These are phyloP conservation scores for Onygenales sp. DNA, from an alignment of 2,329 filamentous ascomycete species.

Conservation along the genomic window DNA sequence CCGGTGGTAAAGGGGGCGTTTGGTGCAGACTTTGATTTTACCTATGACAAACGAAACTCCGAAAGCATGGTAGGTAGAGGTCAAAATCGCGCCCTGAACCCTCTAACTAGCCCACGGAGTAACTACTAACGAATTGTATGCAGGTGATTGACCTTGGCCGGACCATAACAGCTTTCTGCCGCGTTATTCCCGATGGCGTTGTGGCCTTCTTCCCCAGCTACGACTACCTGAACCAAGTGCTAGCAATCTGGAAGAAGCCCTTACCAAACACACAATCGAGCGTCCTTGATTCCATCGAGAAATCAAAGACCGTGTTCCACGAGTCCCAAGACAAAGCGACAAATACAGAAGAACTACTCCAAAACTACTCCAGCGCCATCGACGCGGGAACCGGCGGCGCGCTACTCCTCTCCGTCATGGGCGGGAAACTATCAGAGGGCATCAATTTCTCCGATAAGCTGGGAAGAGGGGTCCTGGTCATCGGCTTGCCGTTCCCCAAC, in stretches of 20 bases:
- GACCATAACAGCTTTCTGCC: conserved; percentile 61
- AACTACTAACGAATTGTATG: conserved; percentile 4
- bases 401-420: conserved; percentile 79
- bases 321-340: conserved; percentile 36
- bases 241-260: conserved; percentile 49
- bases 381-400: conserved; percentile 52
- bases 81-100: not conserved
- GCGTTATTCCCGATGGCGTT: conserved; percentile 73
- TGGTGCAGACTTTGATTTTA: conserved; percentile 67
- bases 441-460: conserved; percentile 95
- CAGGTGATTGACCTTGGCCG: conserved; percentile 63
- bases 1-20: conserved; percentile 48
- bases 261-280: conserved; percentile 19
- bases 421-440: conserved; percentile 90
- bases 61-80: conserved; percentile 45
- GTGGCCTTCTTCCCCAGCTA: conserved; percentile 97
- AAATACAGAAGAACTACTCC: conserved; percentile 58
- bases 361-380: conserved; percentile 63
- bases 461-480: conserved; percentile 80
- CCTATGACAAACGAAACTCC: conserved; percentile 67
- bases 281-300: conserved; percentile 22
- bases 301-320: conserved; percentile 42
- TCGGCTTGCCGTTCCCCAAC: conserved; percentile 89
- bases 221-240: conserved; percentile 70
- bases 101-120: not conserved